These are phyloP conservation scores for Verbena officinalis DNA, from an alignment of 257 asterid species.

Conservation along the genomic window DNA sequence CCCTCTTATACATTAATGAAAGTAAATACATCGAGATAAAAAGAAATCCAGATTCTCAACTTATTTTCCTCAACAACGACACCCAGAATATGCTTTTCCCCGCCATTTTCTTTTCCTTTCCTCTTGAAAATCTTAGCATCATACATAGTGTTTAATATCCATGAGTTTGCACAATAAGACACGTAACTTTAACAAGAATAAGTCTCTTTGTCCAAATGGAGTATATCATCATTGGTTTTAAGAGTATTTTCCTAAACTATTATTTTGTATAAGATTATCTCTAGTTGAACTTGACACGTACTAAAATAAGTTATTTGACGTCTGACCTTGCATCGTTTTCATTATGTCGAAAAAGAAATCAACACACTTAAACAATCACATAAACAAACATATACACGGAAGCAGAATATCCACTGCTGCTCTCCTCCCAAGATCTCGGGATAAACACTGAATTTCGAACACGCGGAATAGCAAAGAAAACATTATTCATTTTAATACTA, in stretches of 20 bases:
- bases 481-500: not conserved
- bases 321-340: not conserved
- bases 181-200: not conserved
- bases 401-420: not conserved
- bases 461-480: not conserved
- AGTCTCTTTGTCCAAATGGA: not conserved
- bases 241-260: not conserved
- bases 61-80: not conserved
- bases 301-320: not conserved
- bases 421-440: not conserved
- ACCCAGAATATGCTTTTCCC: no score
- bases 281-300: not conserved
- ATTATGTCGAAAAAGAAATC: not conserved
- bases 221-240: not conserved
- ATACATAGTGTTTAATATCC: not conserved
- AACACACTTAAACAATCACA: not conserved
- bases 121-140: no score
- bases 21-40: not conserved
- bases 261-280: not conserved
- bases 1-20: not conserved
- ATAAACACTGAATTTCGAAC: not conserved
- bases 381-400: not conserved
- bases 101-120: no score
- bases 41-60: not conserved
- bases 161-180: not conserved